Evolutionary conservation across 2,329 filamentous ascomycete genomes (phyloP), one percentile per base, ranked within the genome.

Genomic region (Colletotrichum camelliae): DNA sequence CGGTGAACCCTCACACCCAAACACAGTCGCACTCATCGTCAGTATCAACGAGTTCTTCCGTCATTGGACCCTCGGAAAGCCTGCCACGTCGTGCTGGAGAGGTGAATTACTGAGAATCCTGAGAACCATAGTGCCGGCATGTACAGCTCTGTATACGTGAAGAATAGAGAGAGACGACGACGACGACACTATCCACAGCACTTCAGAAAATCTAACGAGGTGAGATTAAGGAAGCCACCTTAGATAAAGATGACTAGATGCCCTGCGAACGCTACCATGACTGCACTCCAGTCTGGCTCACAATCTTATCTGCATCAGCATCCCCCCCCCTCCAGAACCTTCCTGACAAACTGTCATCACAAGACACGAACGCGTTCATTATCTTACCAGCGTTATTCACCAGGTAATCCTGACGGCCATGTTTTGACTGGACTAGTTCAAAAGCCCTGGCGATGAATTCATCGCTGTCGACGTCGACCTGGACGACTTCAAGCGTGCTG

Each of bases 381-480:
- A 5, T 15, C n/a, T 7, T 39, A 61, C 81, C 77, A 7, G 82
- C 79, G 29, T 79, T 85, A 67, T 85, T 85, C 58, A 85, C 77
- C 8, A 85, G 75, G 10, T 79, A 77, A 67, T 85, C 83, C 2
- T 85, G 37, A 13, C 78, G 75, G 24, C 79, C 82, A 35, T 78
- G 77, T 12, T 77, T 73, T 4, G 67, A 61, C 43, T 77, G 72
- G 18, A 84, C 76, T 37, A 79, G 66, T 1, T 80, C 77, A 27
- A 80, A 81, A 0, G 80, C 80, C 1, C 75, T 76, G 8, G 78
- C 39, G 73, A 85, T 84, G 0, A 88, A 90, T 0, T 83, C 81
- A 79, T 93, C 91, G 21, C 86, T 85, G 52, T 84, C 82, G 24
- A 93, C 81, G 79, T 93, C 90, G 61, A 92, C 80, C 75, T 89